A percentile compares a stretch with the other conserved stretches of the same genome.
phyloP scores from a whole-genome alignment of 169 alveolate species.

The Plasmodium gaboni region DNA sequence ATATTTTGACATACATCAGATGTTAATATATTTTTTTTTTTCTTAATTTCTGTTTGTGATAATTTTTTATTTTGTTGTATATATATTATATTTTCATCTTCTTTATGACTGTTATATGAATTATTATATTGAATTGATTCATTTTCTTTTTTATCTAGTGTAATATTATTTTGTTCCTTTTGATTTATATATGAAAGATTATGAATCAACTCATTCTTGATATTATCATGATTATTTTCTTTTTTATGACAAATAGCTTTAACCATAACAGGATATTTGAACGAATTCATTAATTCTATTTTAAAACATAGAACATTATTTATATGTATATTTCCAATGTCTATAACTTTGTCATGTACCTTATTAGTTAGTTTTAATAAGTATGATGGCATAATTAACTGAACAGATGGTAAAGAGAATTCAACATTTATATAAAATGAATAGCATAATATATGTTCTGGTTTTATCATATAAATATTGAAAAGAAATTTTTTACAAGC shows the following conservation, averaged over 20 bases:
- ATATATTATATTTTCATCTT: neutral
- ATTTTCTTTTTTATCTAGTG: neutral
- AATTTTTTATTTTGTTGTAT: conserved; percentile 1
- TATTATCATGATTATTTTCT: neutral
- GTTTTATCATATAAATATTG: conserved; percentile 25
- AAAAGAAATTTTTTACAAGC: conserved; percentile 61
- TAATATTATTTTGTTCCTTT: neutral
- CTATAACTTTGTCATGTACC: conserved; percentile 12
- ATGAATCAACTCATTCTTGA: neutral
- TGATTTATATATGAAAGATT: neutral
- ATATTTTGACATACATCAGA: neutral
- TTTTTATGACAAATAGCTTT: conserved; percentile 33
- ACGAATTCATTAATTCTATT: conserved; percentile 48
- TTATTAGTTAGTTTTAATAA: conserved; percentile 19
- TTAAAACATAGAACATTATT: conserved; percentile 60
- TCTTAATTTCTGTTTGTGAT: neutral
- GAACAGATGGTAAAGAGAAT: conserved; percentile 65
- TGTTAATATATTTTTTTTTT: neutral
- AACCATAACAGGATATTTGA: conserved; percentile 45
- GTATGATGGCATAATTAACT: conserved; percentile 22
- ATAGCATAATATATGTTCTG: conserved; percentile 28
- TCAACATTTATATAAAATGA: conserved; percentile 66
- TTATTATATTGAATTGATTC: neutral
- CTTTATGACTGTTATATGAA: neutral
- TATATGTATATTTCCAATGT: conserved; percentile 57